Percentiles rank a stretch among this genome's conserved stretches.
phyloP scores from a whole-genome alignment of 2,329 filamentous ascomycete genomes.

The Simplicillium sp. region DNA sequence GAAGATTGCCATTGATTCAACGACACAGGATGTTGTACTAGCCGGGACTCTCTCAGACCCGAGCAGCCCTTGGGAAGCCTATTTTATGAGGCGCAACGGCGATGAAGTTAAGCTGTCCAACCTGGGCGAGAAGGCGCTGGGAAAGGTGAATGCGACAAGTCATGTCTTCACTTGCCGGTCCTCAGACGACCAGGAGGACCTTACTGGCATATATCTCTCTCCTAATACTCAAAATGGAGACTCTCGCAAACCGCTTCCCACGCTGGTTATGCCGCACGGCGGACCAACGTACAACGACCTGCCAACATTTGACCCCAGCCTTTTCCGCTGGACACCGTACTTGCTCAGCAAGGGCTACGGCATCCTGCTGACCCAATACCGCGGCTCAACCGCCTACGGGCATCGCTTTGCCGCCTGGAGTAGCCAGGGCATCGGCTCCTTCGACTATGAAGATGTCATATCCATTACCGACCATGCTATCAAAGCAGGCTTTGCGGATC shows the following conservation, averaged over 20 bases:
- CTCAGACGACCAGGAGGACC: neutral
- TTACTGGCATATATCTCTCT: neutral
- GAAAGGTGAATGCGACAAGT: neutral
- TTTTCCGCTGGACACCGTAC: conserved; percentile 17
- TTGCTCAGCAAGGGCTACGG: conserved; percentile 24
- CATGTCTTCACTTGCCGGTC: neutral
- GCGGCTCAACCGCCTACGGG: conserved; percentile 22
- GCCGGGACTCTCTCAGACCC: neutral
- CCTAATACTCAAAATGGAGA: neutral
- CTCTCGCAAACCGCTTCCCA: conserved; percentile 15
- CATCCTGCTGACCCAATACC: conserved; percentile 27
- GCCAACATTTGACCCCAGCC: conserved; percentile 16
- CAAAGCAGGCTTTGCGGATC: conserved; percentile 18
- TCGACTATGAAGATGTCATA: conserved; percentile 27
- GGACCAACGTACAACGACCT: conserved; percentile 20
- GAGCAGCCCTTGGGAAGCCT: neutral
- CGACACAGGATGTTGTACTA: neutral
- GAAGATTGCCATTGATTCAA: neutral
- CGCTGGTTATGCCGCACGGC: conserved; percentile 24
- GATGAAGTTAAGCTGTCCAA: neutral
- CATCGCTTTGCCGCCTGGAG: conserved; percentile 20
- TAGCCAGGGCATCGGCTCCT: conserved; percentile 17
- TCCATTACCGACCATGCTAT: conserved; percentile 22
- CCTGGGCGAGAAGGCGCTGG: neutral
- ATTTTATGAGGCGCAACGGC: neutral